Base-by-base conservation (phyloP, 371 early-diverging fungal genomes). In the Smittium culicis region DNA sequence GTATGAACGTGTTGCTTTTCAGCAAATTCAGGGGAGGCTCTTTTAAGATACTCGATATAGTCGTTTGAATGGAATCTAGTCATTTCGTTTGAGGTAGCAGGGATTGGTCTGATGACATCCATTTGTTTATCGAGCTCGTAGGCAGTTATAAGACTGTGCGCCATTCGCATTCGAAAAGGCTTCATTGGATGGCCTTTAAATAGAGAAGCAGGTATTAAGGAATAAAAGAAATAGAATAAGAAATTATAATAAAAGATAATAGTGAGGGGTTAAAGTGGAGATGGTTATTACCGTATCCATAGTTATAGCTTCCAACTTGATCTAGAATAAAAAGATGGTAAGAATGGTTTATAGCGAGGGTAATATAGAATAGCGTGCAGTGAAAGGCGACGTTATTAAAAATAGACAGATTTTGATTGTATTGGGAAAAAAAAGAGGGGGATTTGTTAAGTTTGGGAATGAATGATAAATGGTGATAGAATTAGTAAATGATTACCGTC, bases 61-160 rank as follows among this genome's bases (percentile, higher is more conserved):
- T 99, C 99, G 75, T 96, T 93, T 20, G 98, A 87, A 77, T 99
- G 99, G 75, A 99, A 99, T 68, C 91, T 90, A 8, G 96, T 96
- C 87, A 99, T 90, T 82, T 99, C 92, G 64, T 83, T 81, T 62
- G 85, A 82, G 31, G 92, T 91, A 54, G 97, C 97, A n/a, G 93
- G 87, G 29, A 68, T 65, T 20, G 77, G 75, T 34, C 71, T 68
- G 1, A 85, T 85, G 72, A 96, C 85, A 61, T 87, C 87, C 91
- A 99, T 87, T 68, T 97, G 85, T 70, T 94, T 92, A 73, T 96
- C 91, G 24, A 99, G 80, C 3, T 91, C 94, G 80, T 98, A 99
- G 55, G 90, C 90, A 61, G 94, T 81, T 35, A 99, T 91, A 67
- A 99, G 82, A 72, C 92, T 92, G 79, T 99, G 98, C 32, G 96